Conservation (phyloP, 2,329 filamentous ascomycete species). For the Aureobasidium sp. region DNA sequence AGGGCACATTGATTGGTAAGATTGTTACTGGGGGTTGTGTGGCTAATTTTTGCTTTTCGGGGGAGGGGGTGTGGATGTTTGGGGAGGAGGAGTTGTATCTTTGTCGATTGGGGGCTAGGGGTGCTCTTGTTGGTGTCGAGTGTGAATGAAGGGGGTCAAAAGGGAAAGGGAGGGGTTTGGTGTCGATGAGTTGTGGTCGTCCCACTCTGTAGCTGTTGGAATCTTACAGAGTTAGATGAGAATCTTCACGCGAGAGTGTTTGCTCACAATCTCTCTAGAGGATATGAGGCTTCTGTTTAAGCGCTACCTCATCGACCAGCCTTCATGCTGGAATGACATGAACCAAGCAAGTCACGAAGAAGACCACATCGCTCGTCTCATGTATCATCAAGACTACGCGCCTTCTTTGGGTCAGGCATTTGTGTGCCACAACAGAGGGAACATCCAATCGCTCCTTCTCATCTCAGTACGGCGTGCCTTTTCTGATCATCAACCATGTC, state of each 20-base stretch:
- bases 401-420: neutral
- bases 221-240: neutral
- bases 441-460: neutral
- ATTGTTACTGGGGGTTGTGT: slow-evolving; percentile 43
- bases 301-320: too few relatives aligned
- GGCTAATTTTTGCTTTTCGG: slow-evolving; percentile 29
- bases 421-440: neutral
- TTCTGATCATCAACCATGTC: neutral
- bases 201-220: too few relatives aligned
- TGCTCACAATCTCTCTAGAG: neutral
- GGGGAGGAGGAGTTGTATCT: slow-evolving; percentile 21
- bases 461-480: neutral
- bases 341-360: neutral
- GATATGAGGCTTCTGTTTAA: neutral
- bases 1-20: slow-evolving; percentile 49
- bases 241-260: neutral
- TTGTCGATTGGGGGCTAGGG: slow-evolving; percentile 16
- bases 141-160: slow-evolving; percentile 10
- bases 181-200: neutral
- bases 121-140: slow-evolving; percentile 17
- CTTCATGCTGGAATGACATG: neutral
- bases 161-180: neutral
- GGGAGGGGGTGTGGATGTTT: slow-evolving; percentile 22
- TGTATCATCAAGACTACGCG: neutral
- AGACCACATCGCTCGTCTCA: neutral